Conservation (phyloP, 2,329 filamentous ascomycete genomes). For the Teratosphaeria viscida region DNA sequence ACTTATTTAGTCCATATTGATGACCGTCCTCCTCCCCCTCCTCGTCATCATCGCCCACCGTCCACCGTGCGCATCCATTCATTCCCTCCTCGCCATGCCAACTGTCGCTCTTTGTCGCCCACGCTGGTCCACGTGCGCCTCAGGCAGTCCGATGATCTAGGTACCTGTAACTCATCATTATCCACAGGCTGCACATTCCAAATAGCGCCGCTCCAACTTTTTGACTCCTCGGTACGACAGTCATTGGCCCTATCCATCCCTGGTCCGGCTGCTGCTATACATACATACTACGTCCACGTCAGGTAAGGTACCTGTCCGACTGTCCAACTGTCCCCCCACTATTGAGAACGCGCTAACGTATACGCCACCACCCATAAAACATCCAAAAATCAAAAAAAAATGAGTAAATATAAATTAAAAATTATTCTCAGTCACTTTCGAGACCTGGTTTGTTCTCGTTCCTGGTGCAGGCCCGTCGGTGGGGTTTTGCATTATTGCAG, state of each 20-base stretch:
- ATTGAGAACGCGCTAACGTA: constrained; percentile 1
- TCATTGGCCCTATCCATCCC: neutral
- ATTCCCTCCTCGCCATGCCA: neutral
- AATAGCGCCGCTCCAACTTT: neutral
- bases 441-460: neutral
- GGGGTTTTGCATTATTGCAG: neutral
- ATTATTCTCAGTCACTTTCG: neutral
- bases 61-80: neutral
- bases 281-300: neutral
- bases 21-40: too few species aligned
- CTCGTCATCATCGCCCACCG: too few species aligned
- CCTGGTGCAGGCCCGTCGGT: neutral
- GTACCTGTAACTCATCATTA: neutral
- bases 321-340: neutral
- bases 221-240: neutral
- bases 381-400: too few species aligned
- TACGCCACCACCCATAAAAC: too few species aligned
- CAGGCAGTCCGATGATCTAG: neutral
- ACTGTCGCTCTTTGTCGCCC: neutral
- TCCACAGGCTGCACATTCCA: neutral
- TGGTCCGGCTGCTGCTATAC: neutral
- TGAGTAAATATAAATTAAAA: too few species aligned
- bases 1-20: too few species aligned
- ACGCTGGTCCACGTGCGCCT: neutral
- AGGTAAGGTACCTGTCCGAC: neutral